A percentile compares a stretch with the other conserved stretches of the same genome.
phyloP scores from a whole-genome alignment of 2,329 filamentous ascomycete species.

The Chaetoscypha palmicola region DNA sequence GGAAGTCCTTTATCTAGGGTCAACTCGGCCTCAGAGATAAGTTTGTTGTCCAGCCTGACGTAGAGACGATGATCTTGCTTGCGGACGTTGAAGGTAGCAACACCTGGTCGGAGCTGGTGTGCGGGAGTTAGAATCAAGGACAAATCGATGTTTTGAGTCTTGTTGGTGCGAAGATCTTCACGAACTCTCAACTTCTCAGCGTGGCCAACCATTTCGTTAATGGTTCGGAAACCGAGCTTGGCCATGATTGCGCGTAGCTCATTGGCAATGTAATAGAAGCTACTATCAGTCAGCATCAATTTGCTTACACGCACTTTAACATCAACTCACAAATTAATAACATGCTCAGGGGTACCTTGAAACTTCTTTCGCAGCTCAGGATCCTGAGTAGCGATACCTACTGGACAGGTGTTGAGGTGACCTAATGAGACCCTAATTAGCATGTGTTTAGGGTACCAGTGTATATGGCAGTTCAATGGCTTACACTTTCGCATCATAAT shows the following conservation, averaged over 20 bases:
- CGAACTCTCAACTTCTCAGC: constrained; percentile 80
- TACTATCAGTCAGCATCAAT: no score
- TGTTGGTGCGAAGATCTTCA: constrained; percentile 79
- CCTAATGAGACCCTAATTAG: no score
- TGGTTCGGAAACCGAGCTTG: constrained; percentile 84
- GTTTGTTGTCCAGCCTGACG: constrained; percentile 89
- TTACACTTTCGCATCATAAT: constrained; percentile 76
- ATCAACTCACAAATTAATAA: constrained; percentile 99
- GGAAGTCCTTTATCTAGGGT: constrained; percentile 92
- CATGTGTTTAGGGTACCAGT: no score
- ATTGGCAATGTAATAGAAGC: constrained; percentile 84
- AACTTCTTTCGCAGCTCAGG: constrained; percentile 94
- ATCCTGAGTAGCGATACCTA: constrained; percentile 93
- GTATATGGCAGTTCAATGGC: no score
- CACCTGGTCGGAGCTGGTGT: constrained; percentile 89
- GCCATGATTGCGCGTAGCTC: constrained; percentile 97
- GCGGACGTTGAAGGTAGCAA: constrained; percentile 94
- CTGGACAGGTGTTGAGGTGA: constrained; percentile 70
- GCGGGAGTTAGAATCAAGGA: constrained; percentile 90
- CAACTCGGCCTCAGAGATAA: constrained; percentile 90
- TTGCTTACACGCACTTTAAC: no score
- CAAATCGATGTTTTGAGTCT: constrained; percentile 89
- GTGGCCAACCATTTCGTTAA: constrained; percentile 96
- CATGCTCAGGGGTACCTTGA: constrained; percentile 84
- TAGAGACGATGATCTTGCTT: constrained; percentile 96